Evolutionary conservation across 1,139 yeast genomes (phyloP).

Genomic region (Lodderomyces jiufengensis): DNA sequence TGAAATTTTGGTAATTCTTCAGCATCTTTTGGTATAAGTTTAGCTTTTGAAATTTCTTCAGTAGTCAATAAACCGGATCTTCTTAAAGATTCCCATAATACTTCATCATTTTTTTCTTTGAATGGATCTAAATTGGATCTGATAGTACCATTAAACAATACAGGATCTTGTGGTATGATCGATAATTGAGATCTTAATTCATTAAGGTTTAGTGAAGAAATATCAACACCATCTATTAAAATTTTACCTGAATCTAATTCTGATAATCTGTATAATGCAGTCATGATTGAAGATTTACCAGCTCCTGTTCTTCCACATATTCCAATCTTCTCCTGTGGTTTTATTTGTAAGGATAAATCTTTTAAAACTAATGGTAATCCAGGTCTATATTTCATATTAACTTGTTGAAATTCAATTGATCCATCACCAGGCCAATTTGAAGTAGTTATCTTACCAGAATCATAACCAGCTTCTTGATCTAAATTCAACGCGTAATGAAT

Average conservation of each 20-base stretch:
- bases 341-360: constrained; percentile 42
- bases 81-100: constrained; percentile 42
- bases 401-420: constrained; percentile 53
- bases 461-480: constrained; percentile 41
- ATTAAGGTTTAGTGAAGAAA: constrained; percentile 35
- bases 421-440: constrained; percentile 46
- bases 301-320: constrained; percentile 83
- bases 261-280: constrained; percentile 58
- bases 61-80: constrained; percentile 41
- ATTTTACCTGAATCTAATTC: constrained; percentile 55
- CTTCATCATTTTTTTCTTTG: constrained; percentile 32
- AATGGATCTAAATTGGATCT: constrained; percentile 44
- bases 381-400: constrained; percentile 66
- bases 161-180: constrained; percentile 47
- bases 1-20: constrained; percentile 42
- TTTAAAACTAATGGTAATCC: constrained; percentile 73
- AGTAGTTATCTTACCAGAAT: constrained; percentile 46
- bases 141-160: constrained; percentile 38
- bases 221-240: constrained; percentile 58
- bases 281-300: constrained; percentile 69
- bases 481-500: constrained; percentile 57
- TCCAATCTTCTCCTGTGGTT: constrained; percentile 61
- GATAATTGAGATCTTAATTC: constrained; percentile 33
- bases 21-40: constrained; percentile 12
- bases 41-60: constrained; percentile 22